These are phyloP conservation scores for Aciculosporium take DNA, from an alignment of 2,329 filamentous ascomycete species.

Conservation along the genomic window DNA sequence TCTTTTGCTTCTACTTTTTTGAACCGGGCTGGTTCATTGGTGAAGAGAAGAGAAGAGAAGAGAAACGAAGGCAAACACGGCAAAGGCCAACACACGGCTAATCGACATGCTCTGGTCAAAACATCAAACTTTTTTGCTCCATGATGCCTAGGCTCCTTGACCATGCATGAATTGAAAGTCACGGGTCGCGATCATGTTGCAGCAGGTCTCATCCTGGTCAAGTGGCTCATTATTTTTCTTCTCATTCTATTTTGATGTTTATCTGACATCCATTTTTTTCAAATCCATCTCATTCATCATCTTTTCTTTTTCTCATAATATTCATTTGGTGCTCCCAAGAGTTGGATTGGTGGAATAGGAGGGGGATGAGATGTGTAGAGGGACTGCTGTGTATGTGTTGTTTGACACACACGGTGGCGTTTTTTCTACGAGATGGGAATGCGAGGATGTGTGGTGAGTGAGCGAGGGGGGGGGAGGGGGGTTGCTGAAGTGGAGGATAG, in stretches of 20 bases:
- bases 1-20: neutral
- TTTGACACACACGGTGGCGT: constrained; percentile 5
- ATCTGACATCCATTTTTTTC: neutral
- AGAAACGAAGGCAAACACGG: neutral
- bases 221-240: constrained; percentile 2
- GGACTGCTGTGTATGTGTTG: constrained; percentile 6
- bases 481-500: too few relatives aligned
- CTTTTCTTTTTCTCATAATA: constrained; percentile 3
- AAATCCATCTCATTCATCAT: constrained; percentile 2
- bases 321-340: neutral
- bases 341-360: neutral
- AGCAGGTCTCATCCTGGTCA: neutral
- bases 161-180: neutral
- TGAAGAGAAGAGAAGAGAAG: too few relatives aligned
- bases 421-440: neutral
- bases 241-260: constrained; percentile 1
- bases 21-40: neutral
- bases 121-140: too few relatives aligned
- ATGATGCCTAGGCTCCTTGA: neutral
- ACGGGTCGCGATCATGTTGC: neutral
- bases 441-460: too few relatives aligned
- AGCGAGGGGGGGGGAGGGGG: too few relatives aligned
- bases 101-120: neutral
- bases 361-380: neutral
- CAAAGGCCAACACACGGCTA: neutral